Evolutionary conservation across 495 filamentous ascomycete species (phyloP).

Genomic region (Neurospora terricola): DNA sequence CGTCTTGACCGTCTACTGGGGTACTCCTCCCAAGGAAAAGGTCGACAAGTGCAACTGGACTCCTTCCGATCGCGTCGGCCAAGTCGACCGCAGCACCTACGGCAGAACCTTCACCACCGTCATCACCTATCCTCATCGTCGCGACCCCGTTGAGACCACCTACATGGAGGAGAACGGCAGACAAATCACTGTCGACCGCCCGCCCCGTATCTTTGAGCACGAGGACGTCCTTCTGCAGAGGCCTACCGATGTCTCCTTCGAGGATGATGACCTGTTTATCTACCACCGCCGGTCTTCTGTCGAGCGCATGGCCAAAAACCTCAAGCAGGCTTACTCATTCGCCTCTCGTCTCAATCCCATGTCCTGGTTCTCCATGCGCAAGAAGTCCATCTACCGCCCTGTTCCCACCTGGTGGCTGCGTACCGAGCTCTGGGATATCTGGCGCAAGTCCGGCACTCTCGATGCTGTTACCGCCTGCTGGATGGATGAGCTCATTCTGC

Average conservation of each 20-base stretch:
- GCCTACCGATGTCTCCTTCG: slow-evolving; percentile 12
- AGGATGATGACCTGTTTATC: slow-evolving; percentile 17
- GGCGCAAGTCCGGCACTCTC: slow-evolving; percentile 48
- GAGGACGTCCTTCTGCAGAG: slow-evolving; percentile 11
- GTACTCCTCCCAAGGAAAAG: slow-evolving; percentile 7
- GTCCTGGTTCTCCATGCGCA: slow-evolving; percentile 7
- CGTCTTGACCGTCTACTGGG: slow-evolving; percentile 14
- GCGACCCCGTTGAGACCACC: slow-evolving; percentile 15
- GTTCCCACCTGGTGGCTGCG: slow-evolving; percentile 47
- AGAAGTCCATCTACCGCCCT: slow-evolving; percentile 8
- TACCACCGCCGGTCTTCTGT: slow-evolving; percentile 10
- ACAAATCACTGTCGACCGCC: not conserved
- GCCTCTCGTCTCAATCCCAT: slow-evolving; percentile 3
- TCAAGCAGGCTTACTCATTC: not conserved
- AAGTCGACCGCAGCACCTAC: slow-evolving; percentile 4
- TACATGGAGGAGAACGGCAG: slow-evolving; percentile 4
- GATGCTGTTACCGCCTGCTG: slow-evolving; percentile 54
- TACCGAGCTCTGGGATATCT: slow-evolving; percentile 54
- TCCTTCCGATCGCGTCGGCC: slow-evolving; percentile 14
- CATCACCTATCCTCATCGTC: slow-evolving; percentile 16
- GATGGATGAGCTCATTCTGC: slow-evolving; percentile 52
- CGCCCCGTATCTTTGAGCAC: slow-evolving; percentile 14
- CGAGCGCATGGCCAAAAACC: slow-evolving; percentile 3
- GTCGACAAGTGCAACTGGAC: slow-evolving; percentile 11
- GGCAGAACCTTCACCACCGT: slow-evolving; percentile 9